A percentile compares a stretch with the other conserved stretches of the same genome.
These are phyloP conservation scores for Dioscorea alata DNA, from an alignment of 106 monocot genomes.

Conservation along the genomic window DNA sequence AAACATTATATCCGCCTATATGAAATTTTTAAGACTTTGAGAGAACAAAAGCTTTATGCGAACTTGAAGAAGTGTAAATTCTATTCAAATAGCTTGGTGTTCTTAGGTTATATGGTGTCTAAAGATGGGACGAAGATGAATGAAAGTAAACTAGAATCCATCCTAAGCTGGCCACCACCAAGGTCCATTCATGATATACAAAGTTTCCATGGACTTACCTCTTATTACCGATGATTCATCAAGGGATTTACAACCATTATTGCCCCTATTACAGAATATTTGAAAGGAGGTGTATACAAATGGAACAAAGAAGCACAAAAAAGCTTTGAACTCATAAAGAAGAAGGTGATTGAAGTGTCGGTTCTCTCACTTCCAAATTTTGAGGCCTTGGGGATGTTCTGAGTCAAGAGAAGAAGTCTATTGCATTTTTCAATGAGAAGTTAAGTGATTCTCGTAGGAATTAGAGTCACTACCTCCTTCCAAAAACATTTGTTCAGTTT, in stretches of 20 bases:
- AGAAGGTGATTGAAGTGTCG: constrained; percentile 21
- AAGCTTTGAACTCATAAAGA: constrained; percentile 3
- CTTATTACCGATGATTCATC: no score
- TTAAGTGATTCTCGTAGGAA: not conserved
- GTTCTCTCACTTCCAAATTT: constrained; percentile 26
- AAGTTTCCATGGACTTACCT: no score
- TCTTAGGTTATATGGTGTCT: constrained; percentile 4
- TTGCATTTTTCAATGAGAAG: constrained; percentile 2
- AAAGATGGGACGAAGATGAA: not conserved
- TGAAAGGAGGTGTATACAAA: no score
- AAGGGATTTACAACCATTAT: no score
- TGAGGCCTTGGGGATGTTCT: constrained; percentile 15
- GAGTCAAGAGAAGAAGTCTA: not conserved
- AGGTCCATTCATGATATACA: no score
- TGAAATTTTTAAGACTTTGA: not conserved
- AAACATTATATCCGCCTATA: not conserved
- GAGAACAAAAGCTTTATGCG: not conserved
- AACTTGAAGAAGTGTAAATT: not conserved
- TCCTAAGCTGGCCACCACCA: not conserved
- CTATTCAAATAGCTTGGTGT: not conserved
- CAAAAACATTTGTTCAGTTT: constrained; percentile 3
- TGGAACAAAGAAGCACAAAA: not conserved
- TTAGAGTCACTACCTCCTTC: not conserved
- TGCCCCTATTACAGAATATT: no score
- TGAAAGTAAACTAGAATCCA: not conserved